These are phyloP conservation scores for Bauhinia variegata DNA, from an alignment of 306 rosid genomes.

Conservation along the genomic window DNA sequence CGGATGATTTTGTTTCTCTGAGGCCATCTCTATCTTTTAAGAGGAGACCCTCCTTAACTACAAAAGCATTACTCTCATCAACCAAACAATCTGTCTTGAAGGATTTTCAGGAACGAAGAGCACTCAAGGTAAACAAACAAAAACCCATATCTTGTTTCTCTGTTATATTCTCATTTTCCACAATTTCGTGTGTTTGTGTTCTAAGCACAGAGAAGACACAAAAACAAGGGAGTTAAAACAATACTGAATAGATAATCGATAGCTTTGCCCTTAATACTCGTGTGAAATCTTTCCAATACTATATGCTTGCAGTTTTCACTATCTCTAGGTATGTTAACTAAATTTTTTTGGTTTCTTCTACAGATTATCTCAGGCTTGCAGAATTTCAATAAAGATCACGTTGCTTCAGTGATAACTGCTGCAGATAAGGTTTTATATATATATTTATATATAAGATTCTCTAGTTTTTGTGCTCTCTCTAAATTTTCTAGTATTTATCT, in stretches of 20 bases:
- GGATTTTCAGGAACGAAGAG: slow-evolving; percentile 65
- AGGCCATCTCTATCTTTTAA: slow-evolving; percentile 48
- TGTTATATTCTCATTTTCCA: background rate
- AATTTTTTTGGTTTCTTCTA: slow-evolving; percentile 32
- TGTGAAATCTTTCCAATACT: too few species aligned
- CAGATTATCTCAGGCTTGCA: slow-evolving; percentile 93
- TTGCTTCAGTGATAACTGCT: slow-evolving; percentile 85
- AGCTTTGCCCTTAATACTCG: too few species aligned
- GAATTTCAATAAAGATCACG: slow-evolving; percentile 74
- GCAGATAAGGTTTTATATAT: slow-evolving; percentile 84
- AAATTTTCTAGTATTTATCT: background rate
- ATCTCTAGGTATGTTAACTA: too few species aligned
- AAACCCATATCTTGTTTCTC: slow-evolving; percentile 7
- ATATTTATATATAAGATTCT: too few species aligned
- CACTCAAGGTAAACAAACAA: slow-evolving; percentile 81
- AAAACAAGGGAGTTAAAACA: too few species aligned
- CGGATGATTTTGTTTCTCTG: slow-evolving; percentile 32
- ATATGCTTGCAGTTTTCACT: too few species aligned
- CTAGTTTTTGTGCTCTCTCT: background rate
- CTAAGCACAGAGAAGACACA: too few species aligned
- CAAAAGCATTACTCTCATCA: slow-evolving; percentile 62
- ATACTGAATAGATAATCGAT: too few species aligned
- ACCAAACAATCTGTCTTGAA: slow-evolving; percentile 64
- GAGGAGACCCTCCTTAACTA: slow-evolving; percentile 40
- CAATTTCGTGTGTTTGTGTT: too few species aligned